Base-by-base conservation (phyloP, 2,329 filamentous ascomycete genomes). In the Ophiostoma quercus region DNA sequence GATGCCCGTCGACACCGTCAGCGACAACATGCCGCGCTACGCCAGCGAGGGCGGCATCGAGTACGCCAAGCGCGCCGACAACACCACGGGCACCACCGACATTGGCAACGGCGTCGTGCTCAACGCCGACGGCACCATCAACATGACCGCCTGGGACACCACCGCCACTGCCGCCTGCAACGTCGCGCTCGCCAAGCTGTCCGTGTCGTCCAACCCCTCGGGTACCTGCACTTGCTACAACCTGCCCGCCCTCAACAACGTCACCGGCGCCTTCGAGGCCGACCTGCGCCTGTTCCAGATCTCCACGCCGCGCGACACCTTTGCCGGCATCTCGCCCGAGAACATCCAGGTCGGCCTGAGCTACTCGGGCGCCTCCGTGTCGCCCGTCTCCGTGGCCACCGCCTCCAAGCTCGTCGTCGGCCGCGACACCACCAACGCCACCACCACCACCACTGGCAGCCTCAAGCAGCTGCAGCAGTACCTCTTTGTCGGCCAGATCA, bases 401-500 rank as follows among this genome's bases (percentile, higher is more conserved):
- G 73, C 73, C 12, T 68, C 71, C 32, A 75, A 75, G 72, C 73
- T 74, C 9, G 69, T 71, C 11, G 73, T 70, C 12, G 77, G 71
- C 63, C 75, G 47, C 39, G 67, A 54, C 32, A 69, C 69, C 6
- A 11, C 66, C 39, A 47, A 72, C 12, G 39, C 22, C 12, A 19
- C 68, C 19, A 54, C 72, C 34, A 76, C 70, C 67, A 51, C 32
- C 22, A 76, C 70, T 67, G 43, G n/a, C 25, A 70, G 8, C 71
- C 81, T 82, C 25, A 77, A 77, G 54, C 75, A 87, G 69, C 77
- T 91, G 63, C 88, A 90, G 77, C 82, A 85, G 16, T 90, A 90
- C 75, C 82, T 87, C 77, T 90, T 92, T 74, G 82, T 91, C 41
- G 90, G 90, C 19, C 84, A 88, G 78, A 87, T 92, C 75, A 87